Evolutionary conservation across 2,329 filamentous ascomycete genomes (phyloP), one percentile per base, ranked within the genome.

Genomic region (Hypoxylon sp.): DNA sequence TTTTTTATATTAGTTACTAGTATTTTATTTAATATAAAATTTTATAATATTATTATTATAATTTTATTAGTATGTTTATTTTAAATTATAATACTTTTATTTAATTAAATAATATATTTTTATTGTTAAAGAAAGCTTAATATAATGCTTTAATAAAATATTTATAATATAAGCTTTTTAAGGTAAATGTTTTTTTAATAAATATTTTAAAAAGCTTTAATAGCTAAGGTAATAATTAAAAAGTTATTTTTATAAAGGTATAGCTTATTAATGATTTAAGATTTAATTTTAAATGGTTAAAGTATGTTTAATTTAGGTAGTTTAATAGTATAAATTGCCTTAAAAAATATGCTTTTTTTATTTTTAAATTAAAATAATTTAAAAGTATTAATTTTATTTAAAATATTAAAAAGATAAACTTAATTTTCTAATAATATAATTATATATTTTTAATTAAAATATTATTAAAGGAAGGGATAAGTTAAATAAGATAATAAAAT

Each of bases 41-140:
- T 50, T 29, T 26, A 26, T 44, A n/a, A 44, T 19, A 19, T 44
- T 10, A 44, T n/a, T 44, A n/a, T 10, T 44, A 47, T 47, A 26
- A 26, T 50, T 29, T 46, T 17, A 50, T 50, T 50, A 29, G 8
- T 33, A 31, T 50, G 3, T 31, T 26, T 50, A 19, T 46, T 46
- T 17, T 46, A 9, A 10, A 19, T 46, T 19, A 19, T 19, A 19
- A 19, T 50, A 50, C 14, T 13, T 26, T 50, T 50, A 22, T 50
- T 26, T 26, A 6, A 6, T 50, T 26, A 13, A 9, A 26, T 14
- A 50, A 26, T 50, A 50, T 47, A 24, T 5, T 24, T 47, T 47
- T 22, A 22, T 22, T 22, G 3, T 22, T 22, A 22, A 22, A 22
- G 3, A 3, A 22, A 22, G 19, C 19, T 22, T 22, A 47, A 8